These are phyloP conservation scores for Rhizopogon vinicolor DNA, from an alignment of 768 basidiomycete genomes.

Conservation along the genomic window DNA sequence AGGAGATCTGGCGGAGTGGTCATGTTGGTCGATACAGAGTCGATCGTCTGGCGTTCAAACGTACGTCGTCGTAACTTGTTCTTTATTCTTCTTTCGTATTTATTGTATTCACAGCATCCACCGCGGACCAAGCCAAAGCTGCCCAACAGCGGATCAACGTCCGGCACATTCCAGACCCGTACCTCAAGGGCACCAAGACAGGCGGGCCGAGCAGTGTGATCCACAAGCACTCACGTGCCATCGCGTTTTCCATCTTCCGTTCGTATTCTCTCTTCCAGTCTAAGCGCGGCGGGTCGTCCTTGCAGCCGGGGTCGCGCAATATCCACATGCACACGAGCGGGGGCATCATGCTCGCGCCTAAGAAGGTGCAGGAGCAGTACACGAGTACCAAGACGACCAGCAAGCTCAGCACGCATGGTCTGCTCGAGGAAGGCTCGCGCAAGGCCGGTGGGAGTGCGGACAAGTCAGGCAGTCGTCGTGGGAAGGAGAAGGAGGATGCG, in stretches of 20 bases:
- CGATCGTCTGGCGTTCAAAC: slow-evolving; percentile 34
- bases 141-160: slow-evolving; percentile 68
- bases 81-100: background rate
- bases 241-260: slow-evolving; percentile 77
- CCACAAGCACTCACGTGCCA: slow-evolving; percentile 78
- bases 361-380: slow-evolving; percentile 73
- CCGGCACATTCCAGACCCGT: slow-evolving; percentile 49
- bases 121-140: slow-evolving; percentile 49
- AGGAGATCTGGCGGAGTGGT: slow-evolving; percentile 66
- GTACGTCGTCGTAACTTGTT: slow-evolving; percentile 19
- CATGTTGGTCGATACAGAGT: slow-evolving; percentile 64
- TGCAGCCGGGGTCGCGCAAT: slow-evolving; percentile 9
- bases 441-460: slow-evolving; percentile 16
- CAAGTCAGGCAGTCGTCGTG: slow-evolving; percentile 9
- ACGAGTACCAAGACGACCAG: slow-evolving; percentile 73
- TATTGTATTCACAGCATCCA: slow-evolving; percentile 22
- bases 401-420: slow-evolving; percentile 61
- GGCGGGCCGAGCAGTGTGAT: slow-evolving; percentile 64
- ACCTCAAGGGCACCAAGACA: slow-evolving; percentile 33
- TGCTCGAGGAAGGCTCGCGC: slow-evolving; percentile 44
- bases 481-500: slow-evolving; percentile 7
- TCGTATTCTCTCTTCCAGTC: slow-evolving; percentile 36
- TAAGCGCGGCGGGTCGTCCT: slow-evolving; percentile 8
- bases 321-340: slow-evolving; percentile 23
- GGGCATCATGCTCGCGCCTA: slow-evolving; percentile 63